phyloP scores from a whole-genome alignment of 2,329 filamentous ascomycete species.

The Trichoderma afroharzianum region DNA sequence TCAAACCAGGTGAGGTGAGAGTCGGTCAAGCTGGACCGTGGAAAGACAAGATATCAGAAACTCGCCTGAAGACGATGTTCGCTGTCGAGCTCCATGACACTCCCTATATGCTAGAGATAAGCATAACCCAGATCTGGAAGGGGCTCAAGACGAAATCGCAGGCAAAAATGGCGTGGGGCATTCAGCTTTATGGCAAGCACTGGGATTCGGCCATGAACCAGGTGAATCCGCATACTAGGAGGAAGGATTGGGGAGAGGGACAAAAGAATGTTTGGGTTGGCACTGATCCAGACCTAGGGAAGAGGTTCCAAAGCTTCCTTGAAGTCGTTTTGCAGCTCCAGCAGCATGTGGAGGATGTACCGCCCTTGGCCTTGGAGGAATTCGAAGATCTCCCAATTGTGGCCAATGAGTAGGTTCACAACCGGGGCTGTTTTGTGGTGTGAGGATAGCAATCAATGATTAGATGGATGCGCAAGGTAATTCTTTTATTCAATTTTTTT shows the following conservation, averaged over 20 bases:
- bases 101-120: conserved; percentile 33
- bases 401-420: neutral
- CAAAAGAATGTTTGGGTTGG: conserved; percentile 34
- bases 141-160: conserved; percentile 18
- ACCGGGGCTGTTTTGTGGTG: neutral
- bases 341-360: conserved; percentile 22
- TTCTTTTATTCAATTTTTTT: neutral
- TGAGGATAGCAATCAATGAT: neutral
- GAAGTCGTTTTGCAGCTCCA: conserved; percentile 32
- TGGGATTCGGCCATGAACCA: conserved; percentile 38
- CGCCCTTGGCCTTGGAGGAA: neutral
- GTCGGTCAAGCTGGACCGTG: neutral
- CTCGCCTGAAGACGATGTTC: conserved; percentile 28
- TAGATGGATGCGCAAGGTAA: neutral
- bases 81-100: conserved; percentile 30
- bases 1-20: neutral
- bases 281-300: conserved; percentile 22
- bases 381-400: neutral
- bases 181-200: conserved; percentile 33
- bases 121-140: conserved; percentile 29
- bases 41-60: conserved; percentile 17
- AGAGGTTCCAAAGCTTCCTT: conserved; percentile 31
- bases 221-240: conserved; percentile 22
- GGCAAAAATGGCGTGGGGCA: conserved; percentile 28
- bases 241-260: conserved; percentile 31